Conservation (phyloP, 1,139 yeast species). For the Yamadazyma triangularis region DNA sequence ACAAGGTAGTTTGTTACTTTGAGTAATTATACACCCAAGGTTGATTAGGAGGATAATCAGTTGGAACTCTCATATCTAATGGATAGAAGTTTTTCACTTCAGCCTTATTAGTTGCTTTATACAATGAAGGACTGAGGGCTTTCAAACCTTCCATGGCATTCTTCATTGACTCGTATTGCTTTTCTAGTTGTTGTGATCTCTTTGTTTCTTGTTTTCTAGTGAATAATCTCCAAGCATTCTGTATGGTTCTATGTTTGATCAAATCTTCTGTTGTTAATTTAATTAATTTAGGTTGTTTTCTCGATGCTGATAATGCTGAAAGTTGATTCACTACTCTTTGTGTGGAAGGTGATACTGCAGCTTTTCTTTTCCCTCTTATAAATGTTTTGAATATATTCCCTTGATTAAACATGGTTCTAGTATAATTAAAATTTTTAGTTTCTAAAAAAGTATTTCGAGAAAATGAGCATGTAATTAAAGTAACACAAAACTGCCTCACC, state of each 20-base stretch:
- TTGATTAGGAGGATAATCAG: conserved; percentile 83
- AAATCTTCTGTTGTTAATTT: conserved; percentile 77
- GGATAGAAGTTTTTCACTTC: conserved; percentile 56
- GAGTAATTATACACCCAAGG: conserved; percentile 71
- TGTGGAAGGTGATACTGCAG: conserved; percentile 49
- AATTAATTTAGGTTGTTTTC: conserved; percentile 81
- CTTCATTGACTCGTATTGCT: conserved; percentile 63
- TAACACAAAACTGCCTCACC: too few species aligned
- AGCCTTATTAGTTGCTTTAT: conserved; percentile 45
- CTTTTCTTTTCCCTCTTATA: conserved; percentile 36
- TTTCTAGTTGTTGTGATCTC: conserved; percentile 44
- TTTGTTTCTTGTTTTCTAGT: conserved; percentile 45
- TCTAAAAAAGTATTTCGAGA: too few species aligned
- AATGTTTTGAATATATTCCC: conserved; percentile 10
- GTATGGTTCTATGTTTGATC: conserved; percentile 78
- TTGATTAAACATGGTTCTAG: not conserved
- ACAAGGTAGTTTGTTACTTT: conserved; percentile 7
- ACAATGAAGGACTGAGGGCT: conserved; percentile 41
- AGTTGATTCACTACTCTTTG: conserved; percentile 70
- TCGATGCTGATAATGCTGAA: conserved; percentile 79
- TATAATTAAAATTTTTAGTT: too few species aligned
- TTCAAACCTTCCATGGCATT: conserved; percentile 75
- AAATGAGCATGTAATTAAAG: too few species aligned
- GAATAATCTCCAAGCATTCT: conserved; percentile 74
- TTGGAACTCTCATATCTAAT: conserved; percentile 79